These are phyloP conservation scores for Citrus sp. DNA, from an alignment of 345 rosid species.

Conservation along the genomic window DNA sequence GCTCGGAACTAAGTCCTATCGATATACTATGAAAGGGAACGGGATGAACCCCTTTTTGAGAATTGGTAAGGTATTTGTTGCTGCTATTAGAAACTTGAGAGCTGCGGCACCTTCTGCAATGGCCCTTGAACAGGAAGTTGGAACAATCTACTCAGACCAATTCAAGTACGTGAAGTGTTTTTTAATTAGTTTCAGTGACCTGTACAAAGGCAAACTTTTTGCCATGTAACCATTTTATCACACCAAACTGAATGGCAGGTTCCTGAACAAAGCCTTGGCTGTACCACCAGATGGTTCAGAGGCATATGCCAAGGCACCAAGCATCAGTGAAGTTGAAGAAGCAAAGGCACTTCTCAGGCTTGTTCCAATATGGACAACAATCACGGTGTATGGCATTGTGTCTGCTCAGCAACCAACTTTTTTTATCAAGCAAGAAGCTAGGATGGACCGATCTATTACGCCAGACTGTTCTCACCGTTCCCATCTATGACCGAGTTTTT, in stretches of 20 bases:
- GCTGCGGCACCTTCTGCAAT: not conserved
- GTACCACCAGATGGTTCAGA: constrained; percentile 24
- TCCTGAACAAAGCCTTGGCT: constrained; percentile 46
- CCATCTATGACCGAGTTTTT: constrained; percentile 43
- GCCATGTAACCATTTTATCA: not conserved
- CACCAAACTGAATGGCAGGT: constrained; percentile 28
- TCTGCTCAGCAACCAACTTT: constrained; percentile 50
- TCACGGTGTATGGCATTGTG: constrained; percentile 47
- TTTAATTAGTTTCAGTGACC: no score
- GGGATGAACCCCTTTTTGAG: constrained; percentile 45
- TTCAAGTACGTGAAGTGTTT: constrained; percentile 17
- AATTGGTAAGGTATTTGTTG: constrained; percentile 33
- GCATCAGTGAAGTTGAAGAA: constrained; percentile 42
- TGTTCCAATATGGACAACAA: constrained; percentile 46
- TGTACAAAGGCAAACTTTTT: not conserved
- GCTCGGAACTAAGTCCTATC: constrained; percentile 38
- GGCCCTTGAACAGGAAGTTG: constrained; percentile 18
- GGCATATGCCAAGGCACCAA: constrained; percentile 19
- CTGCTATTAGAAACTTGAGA: constrained; percentile 39
- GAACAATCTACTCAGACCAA: constrained; percentile 13
- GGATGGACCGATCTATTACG: constrained; percentile 47
- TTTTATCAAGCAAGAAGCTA: constrained; percentile 57
- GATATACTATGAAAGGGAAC: constrained; percentile 22
- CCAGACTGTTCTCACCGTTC: constrained; percentile 36
- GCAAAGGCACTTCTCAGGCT: constrained; percentile 45